Evolutionary conservation across 1,284 basidiomycete species (phyloP).

Genomic region (Microbotryum saponariae): DNA sequence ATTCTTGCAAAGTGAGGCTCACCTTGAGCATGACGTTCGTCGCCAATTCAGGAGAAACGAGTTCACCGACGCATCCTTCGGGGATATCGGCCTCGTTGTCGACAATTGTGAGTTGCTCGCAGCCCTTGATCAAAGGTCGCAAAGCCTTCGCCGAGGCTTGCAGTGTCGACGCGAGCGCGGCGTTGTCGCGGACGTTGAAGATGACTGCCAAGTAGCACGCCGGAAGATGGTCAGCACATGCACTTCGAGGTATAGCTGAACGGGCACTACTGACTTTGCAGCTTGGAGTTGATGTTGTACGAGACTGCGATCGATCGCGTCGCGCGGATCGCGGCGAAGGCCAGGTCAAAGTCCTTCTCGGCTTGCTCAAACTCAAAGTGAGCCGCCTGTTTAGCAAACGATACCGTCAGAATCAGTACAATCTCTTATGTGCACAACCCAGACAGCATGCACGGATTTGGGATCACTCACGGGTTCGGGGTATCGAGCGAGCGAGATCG

Average conservation of each 20-base stretch:
- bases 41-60: conserved; percentile 66
- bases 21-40: conserved; percentile 78
- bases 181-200: conserved; percentile 48
- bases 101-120: conserved; percentile 62
- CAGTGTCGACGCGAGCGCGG: conserved; percentile 21
- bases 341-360: conserved; percentile 75
- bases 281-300: conserved; percentile 84
- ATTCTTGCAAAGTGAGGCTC: conserved; percentile 36
- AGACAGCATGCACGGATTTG: conserved; percentile 24
- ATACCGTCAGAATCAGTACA: conserved; percentile 21
- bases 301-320: conserved; percentile 79
- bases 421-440: not conserved
- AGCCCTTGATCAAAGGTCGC: conserved; percentile 67
- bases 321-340: conserved; percentile 70
- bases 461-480: conserved; percentile 60
- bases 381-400: conserved; percentile 49
- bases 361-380: conserved; percentile 62
- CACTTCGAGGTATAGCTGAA: not conserved
- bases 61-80: conserved; percentile 74
- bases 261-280: conserved; percentile 56
- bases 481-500: conserved; percentile 82
- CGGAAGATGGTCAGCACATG: not conserved
- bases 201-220: conserved; percentile 61
- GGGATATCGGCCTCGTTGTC: conserved; percentile 57
- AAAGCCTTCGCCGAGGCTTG: conserved; percentile 15